Evolutionary conservation across 2,329 filamentous ascomycete genomes (phyloP), one percentile per base, ranked within the genome.

Genomic region (Magnaporthales sp.): DNA sequence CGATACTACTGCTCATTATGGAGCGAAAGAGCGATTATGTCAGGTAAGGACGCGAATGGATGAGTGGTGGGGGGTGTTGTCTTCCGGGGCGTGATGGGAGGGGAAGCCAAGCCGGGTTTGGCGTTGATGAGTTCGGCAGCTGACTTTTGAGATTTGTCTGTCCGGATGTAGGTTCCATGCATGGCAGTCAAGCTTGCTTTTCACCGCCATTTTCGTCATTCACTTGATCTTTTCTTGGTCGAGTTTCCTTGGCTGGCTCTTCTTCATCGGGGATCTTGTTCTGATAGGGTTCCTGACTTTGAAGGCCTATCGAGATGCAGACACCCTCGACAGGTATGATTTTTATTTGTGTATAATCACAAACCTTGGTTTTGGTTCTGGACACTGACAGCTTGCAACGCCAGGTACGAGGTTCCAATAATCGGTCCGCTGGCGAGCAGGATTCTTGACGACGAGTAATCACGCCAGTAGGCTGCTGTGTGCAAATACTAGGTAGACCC

Each of bases 11-110:
- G 72, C 78, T 99, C 71, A 85, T 98, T 61, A 76, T 94, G 69
- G 95, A 99, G 83, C 88, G 93, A 74, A 95, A 97, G 81, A 97
- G 93, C 75, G 95, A 99, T 79, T 99, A 97, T 77, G 95, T 99
- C 67, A 86, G 95, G 91, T 94, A 79, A 67, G 85, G 22, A 27
- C 24, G 15, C 7, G 9, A 26, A 8, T n/a, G 9, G 51, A 10
- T 13, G 4, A 60, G 7, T 13, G 9, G 56, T 4, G 51, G 51
- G 22, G 56, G 56, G 56, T 11, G 60, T 51, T 61, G 8, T 63
- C 22, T 66, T 32, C 66, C 5, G 11, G 9, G 19, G 27, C 27
- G n/a, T 58, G 64, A 22, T 31, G 11, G 26, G 11, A 15, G 56
- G 51, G 38, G 27, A 29, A 51, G 24, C 24, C 22, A 31, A 13